These are phyloP conservation scores for Epichloe baconii DNA, from an alignment of 2,329 filamentous ascomycete species.

Conservation along the genomic window DNA sequence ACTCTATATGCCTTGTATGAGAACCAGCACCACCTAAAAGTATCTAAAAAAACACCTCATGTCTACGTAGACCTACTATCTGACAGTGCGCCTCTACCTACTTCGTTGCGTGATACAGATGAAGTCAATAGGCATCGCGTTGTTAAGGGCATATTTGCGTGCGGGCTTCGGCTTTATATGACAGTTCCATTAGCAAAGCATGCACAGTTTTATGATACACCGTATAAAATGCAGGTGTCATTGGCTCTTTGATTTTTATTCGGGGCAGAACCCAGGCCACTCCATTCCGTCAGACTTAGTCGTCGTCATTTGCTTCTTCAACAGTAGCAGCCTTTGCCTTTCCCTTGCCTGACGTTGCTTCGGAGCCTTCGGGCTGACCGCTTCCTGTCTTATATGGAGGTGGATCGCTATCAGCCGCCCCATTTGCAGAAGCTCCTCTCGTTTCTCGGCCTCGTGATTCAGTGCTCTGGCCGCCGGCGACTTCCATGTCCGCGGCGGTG, in stretches of 20 bases:
- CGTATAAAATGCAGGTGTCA: neutral
- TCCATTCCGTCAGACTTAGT: slow-evolving; percentile 3
- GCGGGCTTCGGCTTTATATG: too few species aligned
- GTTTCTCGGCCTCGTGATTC: neutral
- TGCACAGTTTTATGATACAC: too few species aligned
- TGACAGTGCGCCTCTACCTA: too few species aligned
- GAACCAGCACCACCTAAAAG: too few species aligned
- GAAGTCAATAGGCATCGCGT: too few species aligned
- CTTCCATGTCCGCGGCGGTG: neutral
- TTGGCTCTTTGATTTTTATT: neutral
- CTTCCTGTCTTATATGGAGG: neutral
- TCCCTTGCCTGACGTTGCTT: slow-evolving; percentile 19
- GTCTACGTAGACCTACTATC: too few species aligned
- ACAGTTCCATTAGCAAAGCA: too few species aligned
- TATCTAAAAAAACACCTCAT: too few species aligned
- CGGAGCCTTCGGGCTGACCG: neutral
- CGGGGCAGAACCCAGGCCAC: too few species aligned
- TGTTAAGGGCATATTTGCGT: too few species aligned
- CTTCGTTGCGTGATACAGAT: too few species aligned
- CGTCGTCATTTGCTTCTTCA: slow-evolving; percentile 30
- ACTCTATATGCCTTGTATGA: too few species aligned
- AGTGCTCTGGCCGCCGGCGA: neutral
- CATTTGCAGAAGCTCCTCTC: neutral
- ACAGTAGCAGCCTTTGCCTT: slow-evolving; percentile 34
- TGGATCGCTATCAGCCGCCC: neutral